Conservation (phyloP, 2,329 filamentous ascomycete species). For the Apiospora arundinis region DNA sequence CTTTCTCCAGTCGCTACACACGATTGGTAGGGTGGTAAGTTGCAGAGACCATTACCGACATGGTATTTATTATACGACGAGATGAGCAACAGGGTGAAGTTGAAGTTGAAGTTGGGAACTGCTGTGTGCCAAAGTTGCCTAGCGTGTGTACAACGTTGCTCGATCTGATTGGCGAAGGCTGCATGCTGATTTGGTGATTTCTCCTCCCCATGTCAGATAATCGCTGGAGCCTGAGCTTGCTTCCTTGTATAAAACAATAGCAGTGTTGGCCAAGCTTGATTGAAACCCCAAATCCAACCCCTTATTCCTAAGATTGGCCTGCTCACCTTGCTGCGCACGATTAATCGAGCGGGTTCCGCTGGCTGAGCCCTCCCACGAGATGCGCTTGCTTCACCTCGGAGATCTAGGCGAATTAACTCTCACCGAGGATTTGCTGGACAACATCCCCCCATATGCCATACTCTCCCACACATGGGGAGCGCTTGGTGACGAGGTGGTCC, state of each 20-base stretch:
- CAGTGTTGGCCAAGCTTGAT: background rate
- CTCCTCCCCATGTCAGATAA: background rate
- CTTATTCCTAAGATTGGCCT: background rate
- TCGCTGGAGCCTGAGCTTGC: background rate
- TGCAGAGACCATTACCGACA: no score
- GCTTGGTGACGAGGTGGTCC: background rate
- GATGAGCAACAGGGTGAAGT: no score
- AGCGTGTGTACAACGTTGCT: background rate
- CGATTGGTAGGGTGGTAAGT: no score
- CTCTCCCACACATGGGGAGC: constrained; percentile 20
- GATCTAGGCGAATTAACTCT: background rate
- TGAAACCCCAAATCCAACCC: no score
- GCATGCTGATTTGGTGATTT: background rate
- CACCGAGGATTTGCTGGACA: background rate
- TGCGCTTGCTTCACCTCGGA: background rate
- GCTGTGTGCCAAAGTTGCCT: background rate
- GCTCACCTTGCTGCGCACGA: background rate
- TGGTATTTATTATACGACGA: no score
- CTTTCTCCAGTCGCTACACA: no score
- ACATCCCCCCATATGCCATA: constrained; percentile 14
- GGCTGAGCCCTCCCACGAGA: background rate
- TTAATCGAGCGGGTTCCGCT: background rate
- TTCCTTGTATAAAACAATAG: background rate
- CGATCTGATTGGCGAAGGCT: background rate
- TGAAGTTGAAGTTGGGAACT: background rate